These are phyloP conservation scores for Odontarrhena argentea DNA, from an alignment of 345 rosid genomes.

Conservation along the genomic window DNA sequence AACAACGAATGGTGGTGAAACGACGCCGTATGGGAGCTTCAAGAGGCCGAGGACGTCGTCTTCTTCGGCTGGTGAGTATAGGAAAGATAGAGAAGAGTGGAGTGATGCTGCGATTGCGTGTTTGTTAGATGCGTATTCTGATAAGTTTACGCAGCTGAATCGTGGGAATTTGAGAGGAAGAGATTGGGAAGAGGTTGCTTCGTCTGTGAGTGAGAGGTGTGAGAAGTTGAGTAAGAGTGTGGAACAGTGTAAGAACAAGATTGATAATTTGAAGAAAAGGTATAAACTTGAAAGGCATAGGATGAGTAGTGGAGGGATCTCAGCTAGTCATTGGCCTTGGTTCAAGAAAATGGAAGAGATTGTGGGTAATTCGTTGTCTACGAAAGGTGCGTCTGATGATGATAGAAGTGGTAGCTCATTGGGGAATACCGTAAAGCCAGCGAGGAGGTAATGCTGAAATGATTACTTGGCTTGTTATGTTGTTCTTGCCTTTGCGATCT, in stretches of 20 bases:
- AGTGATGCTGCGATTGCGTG: constrained; percentile 82
- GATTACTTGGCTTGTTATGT: constrained; percentile 1
- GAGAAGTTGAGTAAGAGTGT: constrained; percentile 69
- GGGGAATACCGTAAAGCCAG: constrained; percentile 49
- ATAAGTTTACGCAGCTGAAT: constrained; percentile 76
- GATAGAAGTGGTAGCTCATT: constrained; percentile 51
- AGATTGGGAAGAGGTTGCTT: constrained; percentile 96
- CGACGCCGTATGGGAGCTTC: constrained; percentile 47
- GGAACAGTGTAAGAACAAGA: constrained; percentile 92
- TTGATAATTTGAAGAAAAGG: constrained; percentile 87
- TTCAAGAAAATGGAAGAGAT: constrained; percentile 81
- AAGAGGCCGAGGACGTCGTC: constrained; percentile 52
- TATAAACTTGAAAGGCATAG: constrained; percentile 84
- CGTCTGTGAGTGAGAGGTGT: constrained; percentile 67
- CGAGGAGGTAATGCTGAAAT: constrained; percentile 54
- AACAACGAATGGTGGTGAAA: constrained; percentile 42
- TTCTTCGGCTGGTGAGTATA: constrained; percentile 51
- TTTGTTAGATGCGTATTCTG: constrained; percentile 77
- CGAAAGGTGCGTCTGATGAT: constrained; percentile 53
- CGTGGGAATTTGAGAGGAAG: constrained; percentile 85
- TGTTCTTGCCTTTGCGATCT: background rate
- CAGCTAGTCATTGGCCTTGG: constrained; percentile 89
- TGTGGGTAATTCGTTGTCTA: constrained; percentile 58
- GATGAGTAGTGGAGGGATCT: constrained; percentile 57
- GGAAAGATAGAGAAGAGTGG: constrained; percentile 97